phyloP scores from a whole-genome alignment of 176 grass and related monocot genomes.

The Themeda triandra region DNA sequence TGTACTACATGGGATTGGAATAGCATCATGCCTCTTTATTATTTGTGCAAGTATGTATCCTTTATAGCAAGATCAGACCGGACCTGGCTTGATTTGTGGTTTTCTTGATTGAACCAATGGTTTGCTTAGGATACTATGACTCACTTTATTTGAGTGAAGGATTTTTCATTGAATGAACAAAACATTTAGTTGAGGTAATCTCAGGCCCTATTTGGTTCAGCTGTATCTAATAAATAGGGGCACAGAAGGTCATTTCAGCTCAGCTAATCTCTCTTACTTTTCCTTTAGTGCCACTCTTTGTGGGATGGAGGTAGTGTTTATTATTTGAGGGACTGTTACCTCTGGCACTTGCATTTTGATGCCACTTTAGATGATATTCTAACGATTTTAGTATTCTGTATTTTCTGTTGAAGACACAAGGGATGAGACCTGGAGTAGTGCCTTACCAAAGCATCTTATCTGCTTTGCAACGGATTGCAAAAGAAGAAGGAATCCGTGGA shows the following conservation, averaged over 20 bases:
- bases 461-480: slow-evolving; percentile 60
- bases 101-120: background rate
- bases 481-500: slow-evolving; percentile 69
- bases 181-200: background rate
- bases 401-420: slow-evolving; percentile 57
- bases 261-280: background rate
- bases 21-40: too few relatives aligned
- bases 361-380: background rate
- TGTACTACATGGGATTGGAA: too few relatives aligned
- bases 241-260: background rate
- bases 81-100: background rate
- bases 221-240: background rate
- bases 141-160: background rate
- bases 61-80: background rate
- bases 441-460: slow-evolving; percentile 65
- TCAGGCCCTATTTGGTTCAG: too few relatives aligned
- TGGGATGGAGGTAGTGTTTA: background rate
- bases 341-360: background rate
- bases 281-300: background rate
- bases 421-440: slow-evolving; percentile 48
- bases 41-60: too few relatives aligned
- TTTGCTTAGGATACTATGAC: background rate
- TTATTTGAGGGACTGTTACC: background rate
- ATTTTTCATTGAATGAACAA: background rate
- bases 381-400: slow-evolving; percentile 9